phyloP scores from a whole-genome alignment of 2,329 filamentous ascomycete species.

The Talaromyces pinophilus region DNA sequence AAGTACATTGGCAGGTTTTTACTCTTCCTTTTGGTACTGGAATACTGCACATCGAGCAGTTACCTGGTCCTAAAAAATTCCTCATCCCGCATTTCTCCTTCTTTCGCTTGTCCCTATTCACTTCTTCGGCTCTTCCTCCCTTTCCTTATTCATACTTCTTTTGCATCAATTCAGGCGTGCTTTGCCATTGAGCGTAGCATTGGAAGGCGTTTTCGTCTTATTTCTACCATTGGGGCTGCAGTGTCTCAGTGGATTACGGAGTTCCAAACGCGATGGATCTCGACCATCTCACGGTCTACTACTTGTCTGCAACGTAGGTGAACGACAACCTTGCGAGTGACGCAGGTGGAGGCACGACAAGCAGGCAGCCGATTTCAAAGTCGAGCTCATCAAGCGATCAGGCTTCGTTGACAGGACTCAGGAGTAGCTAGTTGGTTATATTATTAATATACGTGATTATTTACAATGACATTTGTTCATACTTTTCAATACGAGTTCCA shows the following conservation, averaged over 20 bases:
- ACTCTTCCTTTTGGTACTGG: neutral
- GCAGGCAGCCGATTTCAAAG: conserved; percentile 10
- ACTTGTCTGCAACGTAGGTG: conserved; percentile 18
- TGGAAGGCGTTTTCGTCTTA: conserved; percentile 25
- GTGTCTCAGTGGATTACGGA: conserved; percentile 6
- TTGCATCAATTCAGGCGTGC: conserved; percentile 25
- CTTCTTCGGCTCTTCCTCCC: conserved; percentile 16
- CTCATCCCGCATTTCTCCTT: conserved; percentile 10
- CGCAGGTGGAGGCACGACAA: neutral
- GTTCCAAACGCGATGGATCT: conserved; percentile 18
- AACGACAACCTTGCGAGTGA: conserved; percentile 14
- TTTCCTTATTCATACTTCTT: conserved; percentile 16
- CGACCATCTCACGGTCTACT: conserved; percentile 1
- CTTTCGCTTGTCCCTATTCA: conserved; percentile 27
- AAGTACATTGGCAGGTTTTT: conserved; percentile 4
- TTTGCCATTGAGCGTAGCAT: conserved; percentile 28
- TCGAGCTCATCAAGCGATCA: conserved; percentile 1
- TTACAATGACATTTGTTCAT: neutral
- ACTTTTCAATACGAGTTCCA: neutral
- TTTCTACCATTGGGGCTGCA: conserved; percentile 25
- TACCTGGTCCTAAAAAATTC: neutral
- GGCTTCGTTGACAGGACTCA: neutral
- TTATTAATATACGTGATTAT: neutral
- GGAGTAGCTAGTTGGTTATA: neutral
- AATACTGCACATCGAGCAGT: conserved; percentile 3